Conservation (phyloP, 208 protist species). For the Acanthamoeba triangularis region DNA sequence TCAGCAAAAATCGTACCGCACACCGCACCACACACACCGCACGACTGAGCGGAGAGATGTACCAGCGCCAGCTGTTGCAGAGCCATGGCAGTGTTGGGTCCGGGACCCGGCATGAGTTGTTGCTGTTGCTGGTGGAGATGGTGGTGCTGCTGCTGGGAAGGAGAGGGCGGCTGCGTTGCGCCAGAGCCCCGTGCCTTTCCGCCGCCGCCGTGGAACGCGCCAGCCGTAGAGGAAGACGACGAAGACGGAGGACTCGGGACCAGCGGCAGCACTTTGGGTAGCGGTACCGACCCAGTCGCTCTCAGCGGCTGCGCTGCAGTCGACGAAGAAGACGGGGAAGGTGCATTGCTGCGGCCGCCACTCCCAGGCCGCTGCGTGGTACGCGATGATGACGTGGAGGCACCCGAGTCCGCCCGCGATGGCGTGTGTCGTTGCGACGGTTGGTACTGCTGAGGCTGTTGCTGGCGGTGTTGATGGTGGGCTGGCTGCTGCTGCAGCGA, state of each 20-base stretch:
- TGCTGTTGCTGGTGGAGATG: neutral
- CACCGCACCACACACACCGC: neutral
- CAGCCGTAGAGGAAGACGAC: neutral
- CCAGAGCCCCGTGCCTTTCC: neutral
- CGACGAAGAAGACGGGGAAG: neutral
- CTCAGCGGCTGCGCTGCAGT: neutral
- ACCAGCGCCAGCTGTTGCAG: neutral
- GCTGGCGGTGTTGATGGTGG: neutral
- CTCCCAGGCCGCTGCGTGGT: neutral
- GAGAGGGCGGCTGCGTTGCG: neutral
- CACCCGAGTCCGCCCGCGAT: neutral
- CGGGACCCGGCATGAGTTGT: neutral
- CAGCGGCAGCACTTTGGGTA: constrained; percentile 44
- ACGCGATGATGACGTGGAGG: no score
- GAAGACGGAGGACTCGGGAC: neutral
- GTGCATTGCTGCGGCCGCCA: neutral
- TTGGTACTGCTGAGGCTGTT: neutral
- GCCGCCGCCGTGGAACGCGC: neutral
- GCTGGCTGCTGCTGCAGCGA: neutral
- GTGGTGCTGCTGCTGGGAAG: neutral
- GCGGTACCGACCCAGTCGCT: neutral
- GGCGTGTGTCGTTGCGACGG: neutral
- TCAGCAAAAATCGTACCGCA: neutral
- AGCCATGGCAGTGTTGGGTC: neutral
- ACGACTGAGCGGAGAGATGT: neutral